These are phyloP conservation scores for Uromyces viciae-fabae DNA, from an alignment of 1,284 basidiomycete genomes.

Conservation along the genomic window DNA sequence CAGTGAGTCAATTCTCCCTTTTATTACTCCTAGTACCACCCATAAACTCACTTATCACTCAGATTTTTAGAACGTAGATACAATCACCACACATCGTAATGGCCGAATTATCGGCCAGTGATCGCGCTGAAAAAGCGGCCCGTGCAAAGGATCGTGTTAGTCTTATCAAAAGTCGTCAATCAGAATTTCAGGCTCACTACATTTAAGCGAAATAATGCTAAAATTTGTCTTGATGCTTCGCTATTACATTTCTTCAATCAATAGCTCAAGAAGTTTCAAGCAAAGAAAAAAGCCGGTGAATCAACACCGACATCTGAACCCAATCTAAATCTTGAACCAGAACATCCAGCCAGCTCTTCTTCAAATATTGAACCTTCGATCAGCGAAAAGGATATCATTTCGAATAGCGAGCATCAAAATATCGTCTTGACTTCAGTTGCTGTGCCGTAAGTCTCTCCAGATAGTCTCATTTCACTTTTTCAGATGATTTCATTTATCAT, in stretches of 20 bases:
- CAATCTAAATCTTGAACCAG: background rate
- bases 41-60: too few species aligned
- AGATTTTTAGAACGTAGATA: too few species aligned
- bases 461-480: background rate
- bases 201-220: background rate
- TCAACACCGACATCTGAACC: background rate
- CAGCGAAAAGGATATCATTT: background rate
- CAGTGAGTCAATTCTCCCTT: too few species aligned
- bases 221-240: too few species aligned
- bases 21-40: too few species aligned
- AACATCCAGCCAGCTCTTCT: background rate
- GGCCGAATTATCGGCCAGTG: slow-evolving; percentile 21
- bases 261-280: slow-evolving; percentile 44
- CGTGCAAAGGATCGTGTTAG: slow-evolving; percentile 37
- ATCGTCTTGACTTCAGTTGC: background rate
- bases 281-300: slow-evolving; percentile 38
- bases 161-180: background rate
- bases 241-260: background rate
- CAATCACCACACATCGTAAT: too few species aligned
- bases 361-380: background rate
- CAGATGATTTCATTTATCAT: background rate
- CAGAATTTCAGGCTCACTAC: background rate
- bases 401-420: background rate
- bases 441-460: background rate
- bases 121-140: slow-evolving; percentile 40